Conservation (phyloP, 495 filamentous ascomycete species). For the Viridothelium virens region DNA sequence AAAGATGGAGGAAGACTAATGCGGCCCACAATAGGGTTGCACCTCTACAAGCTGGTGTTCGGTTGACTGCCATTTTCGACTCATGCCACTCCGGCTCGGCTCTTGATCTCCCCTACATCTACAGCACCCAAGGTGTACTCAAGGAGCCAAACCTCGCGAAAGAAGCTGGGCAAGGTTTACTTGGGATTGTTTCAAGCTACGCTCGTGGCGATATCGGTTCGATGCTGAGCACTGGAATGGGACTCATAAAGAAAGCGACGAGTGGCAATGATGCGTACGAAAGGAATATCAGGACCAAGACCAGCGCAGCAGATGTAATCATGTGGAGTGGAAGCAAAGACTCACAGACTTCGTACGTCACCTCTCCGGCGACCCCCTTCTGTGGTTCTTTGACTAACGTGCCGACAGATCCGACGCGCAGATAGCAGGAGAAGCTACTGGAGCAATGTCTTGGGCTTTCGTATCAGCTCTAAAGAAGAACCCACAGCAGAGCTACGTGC, state of each 20-base stretch:
- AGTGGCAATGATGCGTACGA: conserved; percentile 75
- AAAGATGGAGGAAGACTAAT: background rate
- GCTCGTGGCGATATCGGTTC: conserved; percentile 81
- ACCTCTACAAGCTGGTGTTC: conserved; percentile 71
- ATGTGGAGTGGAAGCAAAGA: conserved; percentile 98
- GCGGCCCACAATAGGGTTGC: conserved; percentile 43
- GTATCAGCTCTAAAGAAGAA: conserved; percentile 92
- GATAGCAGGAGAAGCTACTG: conserved; percentile 77
- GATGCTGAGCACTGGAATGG: conserved; percentile 70
- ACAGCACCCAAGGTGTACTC: conserved; percentile 84
- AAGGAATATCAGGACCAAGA: conserved; percentile 77
- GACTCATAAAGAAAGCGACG: conserved; percentile 89
- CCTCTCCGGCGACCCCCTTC: background rate
- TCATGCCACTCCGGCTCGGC: conserved; percentile 98
- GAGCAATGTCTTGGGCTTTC: conserved; percentile 98
- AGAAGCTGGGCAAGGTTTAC: conserved; percentile 88
- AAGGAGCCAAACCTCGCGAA: conserved; percentile 98
- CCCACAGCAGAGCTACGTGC: conserved; percentile 95
- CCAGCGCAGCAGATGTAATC: conserved; percentile 88
- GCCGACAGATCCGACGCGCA: conserved; percentile 49
- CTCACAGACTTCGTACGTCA: conserved; percentile 79
- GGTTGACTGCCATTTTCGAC: conserved; percentile 96
- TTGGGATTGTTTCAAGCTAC: conserved; percentile 83
- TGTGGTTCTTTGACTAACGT: conserved; percentile 19
- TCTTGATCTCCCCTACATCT: conserved; percentile 93